Evolutionary conservation across 371 early-diverging fungal genomes (phyloP).

Genomic region (Rhizomucor pusillus): DNA sequence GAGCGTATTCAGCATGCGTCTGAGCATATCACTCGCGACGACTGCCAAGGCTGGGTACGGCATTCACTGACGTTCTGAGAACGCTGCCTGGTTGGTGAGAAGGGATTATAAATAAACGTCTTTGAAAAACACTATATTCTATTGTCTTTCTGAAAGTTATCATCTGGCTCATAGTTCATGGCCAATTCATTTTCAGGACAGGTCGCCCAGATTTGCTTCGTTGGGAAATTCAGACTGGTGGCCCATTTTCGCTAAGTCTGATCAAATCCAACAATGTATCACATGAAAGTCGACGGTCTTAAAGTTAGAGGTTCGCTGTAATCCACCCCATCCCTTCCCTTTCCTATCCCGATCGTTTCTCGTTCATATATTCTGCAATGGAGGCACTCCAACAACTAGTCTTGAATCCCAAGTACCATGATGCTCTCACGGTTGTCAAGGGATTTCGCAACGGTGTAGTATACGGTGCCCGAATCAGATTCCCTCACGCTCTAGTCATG

Average conservation of each 20-base stretch:
- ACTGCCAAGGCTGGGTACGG: not conserved
- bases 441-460: conserved; percentile 95
- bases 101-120: not conserved
- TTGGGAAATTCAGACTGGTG: no score
- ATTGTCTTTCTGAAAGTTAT: no score
- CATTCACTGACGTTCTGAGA: conserved; percentile 6
- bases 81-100: conserved; percentile 1
- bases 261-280: no score
- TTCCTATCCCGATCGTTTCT: no score
- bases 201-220: no score
- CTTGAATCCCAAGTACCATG: conserved; percentile 75
- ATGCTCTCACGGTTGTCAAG: conserved; percentile 85
- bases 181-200: no score
- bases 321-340: no score
- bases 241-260: no score
- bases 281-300: no score
- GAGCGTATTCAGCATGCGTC: conserved; percentile 8
- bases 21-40: not conserved
- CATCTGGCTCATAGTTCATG: no score
- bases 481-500: conserved; percentile 98
- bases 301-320: no score
- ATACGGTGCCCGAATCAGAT: conserved; percentile 94
- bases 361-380: conserved; percentile 15
- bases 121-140: no score
- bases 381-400: conserved; percentile 52